Evolutionary conservation across 78 protist genomes (phyloP).

Genomic region (Cavenderia fasciculata): DNA sequence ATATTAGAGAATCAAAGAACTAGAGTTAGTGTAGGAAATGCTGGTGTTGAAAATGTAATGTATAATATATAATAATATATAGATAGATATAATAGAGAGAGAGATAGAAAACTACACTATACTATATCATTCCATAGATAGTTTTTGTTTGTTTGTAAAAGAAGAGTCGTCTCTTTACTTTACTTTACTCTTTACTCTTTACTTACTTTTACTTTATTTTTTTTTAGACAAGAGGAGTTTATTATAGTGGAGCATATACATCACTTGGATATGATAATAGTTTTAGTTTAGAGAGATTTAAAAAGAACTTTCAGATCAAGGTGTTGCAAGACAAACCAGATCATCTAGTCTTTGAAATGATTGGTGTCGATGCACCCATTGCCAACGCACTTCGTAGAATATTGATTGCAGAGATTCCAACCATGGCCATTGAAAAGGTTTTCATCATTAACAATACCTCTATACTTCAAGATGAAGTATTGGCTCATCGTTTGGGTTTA

Average conservation of each 20-base stretch:
- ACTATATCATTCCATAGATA: too few relatives aligned
- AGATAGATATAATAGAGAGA: too few relatives aligned
- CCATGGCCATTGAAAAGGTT: constrained; percentile 96
- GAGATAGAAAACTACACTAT: too few relatives aligned
- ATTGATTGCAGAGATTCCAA: constrained; percentile 91
- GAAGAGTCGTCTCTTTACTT: too few relatives aligned
- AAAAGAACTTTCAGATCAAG: constrained; percentile 76
- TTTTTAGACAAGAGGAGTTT: constrained; percentile 65
- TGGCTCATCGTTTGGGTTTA: constrained; percentile 91
- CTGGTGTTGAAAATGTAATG: constrained; percentile 67
- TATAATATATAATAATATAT: too few relatives aligned
- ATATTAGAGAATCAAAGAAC: constrained; percentile 72
- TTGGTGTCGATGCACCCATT: constrained; percentile 91
- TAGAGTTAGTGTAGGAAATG: constrained; percentile 52
- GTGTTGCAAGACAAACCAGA: constrained; percentile 48
- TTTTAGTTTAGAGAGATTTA: constrained; percentile 74
- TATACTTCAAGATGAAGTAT: constrained; percentile 94
- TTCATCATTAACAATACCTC: constrained; percentile 91
- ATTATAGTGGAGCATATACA: constrained; percentile 79
- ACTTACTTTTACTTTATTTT: not conserved
- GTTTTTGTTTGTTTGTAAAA: too few relatives aligned
- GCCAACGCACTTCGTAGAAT: constrained; percentile 97
- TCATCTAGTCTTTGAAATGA: constrained; percentile 88
- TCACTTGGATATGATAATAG: constrained; percentile 81
- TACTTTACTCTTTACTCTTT: too few relatives aligned